Evolutionary conservation across 2,329 filamentous ascomycete genomes (phyloP), one percentile per base, ranked within the genome.

Genomic region (Ceratocystis huliohia): DNA sequence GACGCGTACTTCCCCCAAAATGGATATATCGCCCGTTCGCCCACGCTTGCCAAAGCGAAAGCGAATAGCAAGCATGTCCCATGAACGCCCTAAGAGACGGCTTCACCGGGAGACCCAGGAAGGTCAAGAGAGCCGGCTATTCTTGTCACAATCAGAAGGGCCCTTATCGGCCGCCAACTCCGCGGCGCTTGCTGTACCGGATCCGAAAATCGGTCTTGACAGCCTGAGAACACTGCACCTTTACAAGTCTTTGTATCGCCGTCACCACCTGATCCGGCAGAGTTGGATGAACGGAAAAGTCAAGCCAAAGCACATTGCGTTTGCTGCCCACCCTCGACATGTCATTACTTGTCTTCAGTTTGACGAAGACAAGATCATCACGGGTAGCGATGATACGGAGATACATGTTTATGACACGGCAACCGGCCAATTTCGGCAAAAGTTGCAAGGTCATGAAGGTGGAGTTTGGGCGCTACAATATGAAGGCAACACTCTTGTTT

Each of bases 331-430:
- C 73, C 91, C 94, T 68, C 86, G 91, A 44, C 93, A 97, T 77
- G 94, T 99, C 69, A 96, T 99, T 64, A 99, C 94, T 17, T 99
- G 94, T 74, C 81, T 99, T 65, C 92, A 99, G 74, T 99, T 99
- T 72, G 94, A 99, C 73, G 89, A 92, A 62, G 92, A 99, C 79
- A 97, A 97, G 77, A 96, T 99, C 70, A 83, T 99, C 70, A 99
- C 94, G 1, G 94, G 94, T 30, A 97, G 93, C 73, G 94, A 99
- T 74, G 94, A 99, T 74, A 96, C 92, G 3, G 87, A 96, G 69
- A 99, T 99, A 72, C 92, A 99, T 72, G 91, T 99, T 41, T 99
- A 97, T 75, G 92, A 97, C 73, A 97, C 94, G 13, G 95, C 94
- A 77, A 96, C 92, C 0, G 94, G 94, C 67, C 88, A 88, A 70